These are phyloP conservation scores for Arabidopsis thaliana DNA, from an alignment of 345 rosid species.

Conservation along the genomic window DNA sequence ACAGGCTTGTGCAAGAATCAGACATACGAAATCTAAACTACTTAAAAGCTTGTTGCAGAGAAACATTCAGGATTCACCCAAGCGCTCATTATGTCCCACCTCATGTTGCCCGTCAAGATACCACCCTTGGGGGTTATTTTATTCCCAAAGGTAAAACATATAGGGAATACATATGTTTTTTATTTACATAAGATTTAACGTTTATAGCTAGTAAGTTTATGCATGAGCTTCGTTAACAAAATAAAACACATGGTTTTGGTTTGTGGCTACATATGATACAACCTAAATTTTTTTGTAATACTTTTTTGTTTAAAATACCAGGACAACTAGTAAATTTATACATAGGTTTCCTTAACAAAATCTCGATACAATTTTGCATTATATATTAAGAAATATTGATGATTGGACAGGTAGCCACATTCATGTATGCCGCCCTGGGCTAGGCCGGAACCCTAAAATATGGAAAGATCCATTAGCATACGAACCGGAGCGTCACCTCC, in stretches of 20 bases:
- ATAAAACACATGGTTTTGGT: no score
- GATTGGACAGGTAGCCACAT: conserved; percentile 46
- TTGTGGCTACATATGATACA: not conserved
- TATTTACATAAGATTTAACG: not conserved
- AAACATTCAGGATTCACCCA: conserved; percentile 59
- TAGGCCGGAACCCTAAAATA: conserved; percentile 39
- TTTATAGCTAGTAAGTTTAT: not conserved
- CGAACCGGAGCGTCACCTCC: conserved; percentile 46
- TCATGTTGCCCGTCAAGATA: conserved; percentile 45
- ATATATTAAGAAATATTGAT: not conserved
- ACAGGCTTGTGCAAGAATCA: conserved; percentile 59
- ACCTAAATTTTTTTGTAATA: not conserved
- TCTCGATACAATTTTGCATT: not conserved
- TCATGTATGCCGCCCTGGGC: conserved; percentile 35
- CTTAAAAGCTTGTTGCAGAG: conserved; percentile 56
- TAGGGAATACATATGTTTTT: not conserved
- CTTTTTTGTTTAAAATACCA: not conserved
- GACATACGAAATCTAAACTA: conserved; percentile 51
- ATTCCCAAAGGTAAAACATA: conserved; percentile 50
- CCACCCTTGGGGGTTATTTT: conserved; percentile 49
- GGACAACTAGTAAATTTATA: no score
- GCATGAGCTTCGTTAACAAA: not conserved
- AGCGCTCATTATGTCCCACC: conserved; percentile 42
- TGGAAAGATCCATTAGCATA: conserved; percentile 43
- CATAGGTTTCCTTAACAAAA: no score